Percentiles rank a stretch among this genome's conserved stretches.
These are phyloP conservation scores for Kodamaea fukazawae DNA, from an alignment of 805 yeast genomes.

Conservation along the genomic window DNA sequence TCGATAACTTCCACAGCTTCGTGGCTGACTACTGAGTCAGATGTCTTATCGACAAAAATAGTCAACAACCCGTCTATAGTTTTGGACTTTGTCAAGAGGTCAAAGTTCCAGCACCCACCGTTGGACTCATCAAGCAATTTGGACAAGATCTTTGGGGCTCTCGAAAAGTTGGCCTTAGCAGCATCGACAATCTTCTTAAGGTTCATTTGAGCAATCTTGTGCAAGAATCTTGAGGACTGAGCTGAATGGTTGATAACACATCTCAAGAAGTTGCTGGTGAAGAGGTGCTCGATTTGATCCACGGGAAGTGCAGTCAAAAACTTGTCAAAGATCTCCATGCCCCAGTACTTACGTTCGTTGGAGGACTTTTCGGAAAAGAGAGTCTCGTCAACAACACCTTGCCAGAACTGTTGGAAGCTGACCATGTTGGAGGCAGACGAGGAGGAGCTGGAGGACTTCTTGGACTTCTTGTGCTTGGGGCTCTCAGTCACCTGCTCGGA, in stretches of 20 bases:
- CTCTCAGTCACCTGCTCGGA: conserved; percentile 17
- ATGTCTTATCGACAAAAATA: conserved; percentile 18
- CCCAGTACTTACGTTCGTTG: conserved; percentile 82
- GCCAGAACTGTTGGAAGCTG: conserved; percentile 67
- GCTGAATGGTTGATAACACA: conserved; percentile 74
- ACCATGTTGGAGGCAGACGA: conserved; percentile 11
- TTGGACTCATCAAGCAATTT: conserved; percentile 28
- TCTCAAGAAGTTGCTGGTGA: conserved; percentile 67
- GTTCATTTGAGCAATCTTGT: conserved; percentile 60
- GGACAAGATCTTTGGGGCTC: conserved; percentile 33
- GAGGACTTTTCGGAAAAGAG: conserved; percentile 76
- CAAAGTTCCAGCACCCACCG: conserved; percentile 68
- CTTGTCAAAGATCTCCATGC: conserved; percentile 66
- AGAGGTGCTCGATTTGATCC: conserved; percentile 27
- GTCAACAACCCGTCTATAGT: conserved; percentile 45
- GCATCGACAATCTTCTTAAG: conserved; percentile 43
- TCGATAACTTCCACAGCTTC: conserved; percentile 18
- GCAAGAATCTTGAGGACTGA: conserved; percentile 59
- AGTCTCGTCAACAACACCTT: conserved; percentile 71
- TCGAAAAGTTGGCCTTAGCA: conserved; percentile 34
- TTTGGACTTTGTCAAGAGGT: conserved; percentile 70
- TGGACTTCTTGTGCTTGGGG: conserved; percentile 44
- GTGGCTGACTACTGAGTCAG: conserved; percentile 11
- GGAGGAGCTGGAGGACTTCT: conserved; percentile 8
- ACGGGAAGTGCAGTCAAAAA: conserved; percentile 31